phyloP scores from a whole-genome alignment of 495 filamentous ascomycete species.

The Lepidopterella palustris region DNA sequence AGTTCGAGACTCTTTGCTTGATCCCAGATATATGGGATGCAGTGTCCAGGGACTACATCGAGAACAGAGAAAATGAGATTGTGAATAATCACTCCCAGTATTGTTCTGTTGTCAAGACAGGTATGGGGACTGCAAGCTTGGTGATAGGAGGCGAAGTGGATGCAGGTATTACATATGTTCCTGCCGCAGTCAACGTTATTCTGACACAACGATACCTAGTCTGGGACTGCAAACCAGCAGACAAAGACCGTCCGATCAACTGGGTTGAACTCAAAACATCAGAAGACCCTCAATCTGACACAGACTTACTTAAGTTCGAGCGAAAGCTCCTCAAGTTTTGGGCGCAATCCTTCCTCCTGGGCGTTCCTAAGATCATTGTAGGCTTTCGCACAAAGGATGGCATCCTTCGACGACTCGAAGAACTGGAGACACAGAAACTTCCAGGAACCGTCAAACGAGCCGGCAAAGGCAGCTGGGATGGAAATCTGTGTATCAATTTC shows the following conservation, averaged over 20 bases:
- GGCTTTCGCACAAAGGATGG: conserved; percentile 76
- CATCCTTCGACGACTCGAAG: conserved; percentile 60
- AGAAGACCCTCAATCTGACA: conserved; percentile 44
- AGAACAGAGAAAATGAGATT: conserved; percentile 57
- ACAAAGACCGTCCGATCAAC: conserved; percentile 56
- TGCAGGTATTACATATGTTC: conserved; percentile 29
- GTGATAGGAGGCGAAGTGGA: conserved; percentile 95
- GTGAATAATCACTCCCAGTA: conserved; percentile 90
- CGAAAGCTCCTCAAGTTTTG: conserved; percentile 90
- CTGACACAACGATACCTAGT: conserved; percentile 44
- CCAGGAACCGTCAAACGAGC: conserved; percentile 62
- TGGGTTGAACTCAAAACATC: conserved; percentile 96
- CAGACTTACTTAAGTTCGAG: conserved; percentile 69
- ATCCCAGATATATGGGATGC: conserved; percentile 66
- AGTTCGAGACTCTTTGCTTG: conserved; percentile 84
- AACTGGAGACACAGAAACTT: conserved; percentile 70
- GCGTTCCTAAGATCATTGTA: conserved; percentile 84
- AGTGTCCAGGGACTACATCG: conserved; percentile 66
- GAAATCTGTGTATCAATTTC: conserved; percentile 87
- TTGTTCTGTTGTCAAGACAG: conserved; percentile 85
- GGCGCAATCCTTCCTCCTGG: conserved; percentile 92
- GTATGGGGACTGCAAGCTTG: conserved; percentile 64
- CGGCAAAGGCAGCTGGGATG: conserved; percentile 70
- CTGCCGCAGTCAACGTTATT: neutral
- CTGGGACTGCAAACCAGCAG: conserved; percentile 65